Base-by-base conservation (phyloP, 208 protist genomes). In the Acanthamoeba triangularis region DNA sequence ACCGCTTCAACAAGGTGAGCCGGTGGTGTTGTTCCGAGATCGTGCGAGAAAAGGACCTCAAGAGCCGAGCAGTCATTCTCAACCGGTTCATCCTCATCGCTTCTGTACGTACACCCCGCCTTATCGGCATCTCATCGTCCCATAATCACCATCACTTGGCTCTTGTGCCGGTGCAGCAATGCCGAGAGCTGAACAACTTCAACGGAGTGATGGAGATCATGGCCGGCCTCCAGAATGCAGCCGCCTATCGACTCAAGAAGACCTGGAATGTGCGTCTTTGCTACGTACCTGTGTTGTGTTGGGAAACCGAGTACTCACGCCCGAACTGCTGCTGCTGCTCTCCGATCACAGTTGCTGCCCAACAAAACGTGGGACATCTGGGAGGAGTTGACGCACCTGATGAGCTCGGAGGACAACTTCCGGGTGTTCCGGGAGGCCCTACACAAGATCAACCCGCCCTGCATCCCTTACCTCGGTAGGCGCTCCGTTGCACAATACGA, bases 181-280 rank as follows among this genome's bases (percentile, higher is more conserved):
- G 65, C 28, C 80, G 63, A 35, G 95, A 97, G 61, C 84, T 98
- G 74, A 85, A 95, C 80, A 98, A 97, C 82, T 98, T 97, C 37
- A 98, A 98, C 85, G 87, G 94, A 5, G 49, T 97, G 20, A 97
- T 97, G 94, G 95, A 96, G 67, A 96, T 98, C 13, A 88, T 98
- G 23, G 84, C 90, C 63, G 97, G 97, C 35, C 90, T 98, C 2
- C 95, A 96, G 37, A 94, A 96, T 41, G 91, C 96, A 44, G 65
- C 96, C 10, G 91, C 98, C 2, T 95, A 95, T 28, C 69, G 97
- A 16, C 87, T 98, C 37, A 97, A 97, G 65, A 96, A 96, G 52
- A 97, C 97, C 1, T 98, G 97, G 97, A 90, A 93, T 25, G 69
- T 13, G 76, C 67, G 6, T 65, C 7, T 8, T 49, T 87, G 37